Percentiles rank a stretch among this genome's conserved stretches.
phyloP scores from a whole-genome alignment of 257 asterid genomes.

The Primulina eburnea region DNA sequence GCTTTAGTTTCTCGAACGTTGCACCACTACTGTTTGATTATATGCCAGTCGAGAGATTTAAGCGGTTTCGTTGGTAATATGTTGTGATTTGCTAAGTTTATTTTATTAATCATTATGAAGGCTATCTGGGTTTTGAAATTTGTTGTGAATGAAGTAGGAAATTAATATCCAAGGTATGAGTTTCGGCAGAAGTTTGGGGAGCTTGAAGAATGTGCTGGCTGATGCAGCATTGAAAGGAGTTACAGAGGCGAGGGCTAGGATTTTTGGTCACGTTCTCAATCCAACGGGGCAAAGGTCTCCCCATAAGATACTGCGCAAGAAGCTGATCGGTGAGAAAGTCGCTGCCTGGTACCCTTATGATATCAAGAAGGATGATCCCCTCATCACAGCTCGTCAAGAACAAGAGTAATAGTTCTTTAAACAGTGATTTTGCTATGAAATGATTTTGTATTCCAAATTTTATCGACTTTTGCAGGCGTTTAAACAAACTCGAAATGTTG shows the following conservation, averaged over 20 bases:
- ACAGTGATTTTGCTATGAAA: not conserved
- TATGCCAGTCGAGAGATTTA: not conserved
- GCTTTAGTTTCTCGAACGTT: not conserved
- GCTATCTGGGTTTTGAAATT: conserved; percentile 6
- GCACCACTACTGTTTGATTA: conserved; percentile 25
- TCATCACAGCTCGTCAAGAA: conserved; percentile 57
- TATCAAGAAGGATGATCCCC: conserved; percentile 66
- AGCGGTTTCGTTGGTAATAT: not conserved
- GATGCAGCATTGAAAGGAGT: conserved; percentile 71
- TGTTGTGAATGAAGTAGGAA: conserved; percentile 12
- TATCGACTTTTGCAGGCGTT: conserved; percentile 49
- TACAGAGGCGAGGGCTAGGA: conserved; percentile 79
- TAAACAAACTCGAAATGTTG: conserved; percentile 73
- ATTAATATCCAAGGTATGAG: conserved; percentile 41
- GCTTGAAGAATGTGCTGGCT: conserved; percentile 63
- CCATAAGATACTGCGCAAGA: conserved; percentile 80
- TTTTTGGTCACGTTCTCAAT: conserved; percentile 82
- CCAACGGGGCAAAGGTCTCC: conserved; percentile 76
- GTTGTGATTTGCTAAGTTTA: not conserved
- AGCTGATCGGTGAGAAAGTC: conserved; percentile 87
- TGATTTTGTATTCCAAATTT: conserved; percentile 12
- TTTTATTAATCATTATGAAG: not conserved
- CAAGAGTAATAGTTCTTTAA: conserved; percentile 43
- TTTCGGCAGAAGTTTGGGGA: conserved; percentile 41
- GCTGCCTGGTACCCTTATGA: conserved; percentile 85